Percentiles rank a stretch among this genome's conserved stretches.
Conservation (phyloP, 192 early-diverging fungal genomes). For the Entomortierella beljakovae region DNA sequence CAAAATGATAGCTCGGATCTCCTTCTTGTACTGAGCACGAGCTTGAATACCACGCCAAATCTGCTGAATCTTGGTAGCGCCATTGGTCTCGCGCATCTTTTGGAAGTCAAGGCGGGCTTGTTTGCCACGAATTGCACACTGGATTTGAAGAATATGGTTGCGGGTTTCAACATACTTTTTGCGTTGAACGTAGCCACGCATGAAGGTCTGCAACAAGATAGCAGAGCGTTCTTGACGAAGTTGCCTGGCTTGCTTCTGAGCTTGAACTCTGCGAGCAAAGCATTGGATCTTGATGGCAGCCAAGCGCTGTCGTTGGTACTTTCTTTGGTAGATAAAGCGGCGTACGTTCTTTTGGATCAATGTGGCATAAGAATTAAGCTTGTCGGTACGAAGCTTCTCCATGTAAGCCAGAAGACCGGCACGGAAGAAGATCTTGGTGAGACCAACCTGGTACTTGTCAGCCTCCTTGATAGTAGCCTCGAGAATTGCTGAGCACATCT, state of each 20-base stretch:
- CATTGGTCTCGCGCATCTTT: constrained; percentile 67
- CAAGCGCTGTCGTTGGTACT: constrained; percentile 62
- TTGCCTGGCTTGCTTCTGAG: constrained; percentile 60
- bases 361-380: constrained; percentile 84
- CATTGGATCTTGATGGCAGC: constrained; percentile 78
- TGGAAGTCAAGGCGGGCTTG: constrained; percentile 72
- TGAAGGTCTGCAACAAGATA: constrained; percentile 78
- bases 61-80: constrained; percentile 85
- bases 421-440: constrained; percentile 99
- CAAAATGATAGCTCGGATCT: constrained; percentile 69
- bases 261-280: constrained; percentile 68
- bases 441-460: constrained; percentile 94
- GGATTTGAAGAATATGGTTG: constrained; percentile 70
- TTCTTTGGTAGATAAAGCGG: constrained; percentile 70
- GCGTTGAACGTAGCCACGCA: constrained; percentile 73
- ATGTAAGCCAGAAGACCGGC: constrained; percentile 91
- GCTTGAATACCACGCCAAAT: constrained; percentile 73
- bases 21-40: constrained; percentile 68
- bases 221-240: constrained; percentile 80
- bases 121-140: constrained; percentile 71
- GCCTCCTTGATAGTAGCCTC: constrained; percentile 76
- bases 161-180: constrained; percentile 56
- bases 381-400: constrained; percentile 91
- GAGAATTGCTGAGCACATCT: constrained; percentile 72
- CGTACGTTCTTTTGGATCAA: constrained; percentile 91